These are phyloP conservation scores for Talaromyces liani DNA, from an alignment of 495 filamentous ascomycete genomes.

Conservation along the genomic window DNA sequence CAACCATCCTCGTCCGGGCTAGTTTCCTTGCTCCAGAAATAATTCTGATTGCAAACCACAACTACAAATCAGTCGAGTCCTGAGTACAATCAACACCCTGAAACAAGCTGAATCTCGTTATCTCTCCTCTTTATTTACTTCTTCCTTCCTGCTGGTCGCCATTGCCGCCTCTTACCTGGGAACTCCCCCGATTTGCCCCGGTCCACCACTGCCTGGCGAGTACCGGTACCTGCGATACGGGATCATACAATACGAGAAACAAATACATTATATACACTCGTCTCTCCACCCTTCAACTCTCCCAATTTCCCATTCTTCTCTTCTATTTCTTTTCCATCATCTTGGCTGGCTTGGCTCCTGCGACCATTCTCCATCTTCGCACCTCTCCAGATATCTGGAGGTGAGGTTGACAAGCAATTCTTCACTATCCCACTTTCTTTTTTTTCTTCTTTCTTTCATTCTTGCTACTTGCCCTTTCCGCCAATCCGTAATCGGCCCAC, in stretches of 20 bases:
- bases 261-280: constrained; percentile 1
- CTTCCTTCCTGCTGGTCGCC: background rate
- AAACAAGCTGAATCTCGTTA: background rate
- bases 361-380: background rate
- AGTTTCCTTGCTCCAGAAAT: constrained; percentile 13
- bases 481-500: background rate
- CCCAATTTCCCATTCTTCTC: background rate
- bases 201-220: constrained; percentile 1
- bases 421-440: background rate
- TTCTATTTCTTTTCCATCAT: background rate
- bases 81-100: background rate
- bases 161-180: background rate
- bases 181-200: constrained; percentile 1
- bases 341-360: background rate
- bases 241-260: background rate
- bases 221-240: background rate
- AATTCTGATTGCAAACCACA: background rate
- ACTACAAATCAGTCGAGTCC: background rate
- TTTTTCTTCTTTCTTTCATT: background rate
- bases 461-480: background rate
- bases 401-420: constrained; percentile 3
- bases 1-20: constrained; percentile 1
- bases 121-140: background rate
- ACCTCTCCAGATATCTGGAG: constrained; percentile 4
- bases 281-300: constrained; percentile 3